phyloP scores from a whole-genome alignment of 495 filamentous ascomycete species.

The Penicillium antarcticum region DNA sequence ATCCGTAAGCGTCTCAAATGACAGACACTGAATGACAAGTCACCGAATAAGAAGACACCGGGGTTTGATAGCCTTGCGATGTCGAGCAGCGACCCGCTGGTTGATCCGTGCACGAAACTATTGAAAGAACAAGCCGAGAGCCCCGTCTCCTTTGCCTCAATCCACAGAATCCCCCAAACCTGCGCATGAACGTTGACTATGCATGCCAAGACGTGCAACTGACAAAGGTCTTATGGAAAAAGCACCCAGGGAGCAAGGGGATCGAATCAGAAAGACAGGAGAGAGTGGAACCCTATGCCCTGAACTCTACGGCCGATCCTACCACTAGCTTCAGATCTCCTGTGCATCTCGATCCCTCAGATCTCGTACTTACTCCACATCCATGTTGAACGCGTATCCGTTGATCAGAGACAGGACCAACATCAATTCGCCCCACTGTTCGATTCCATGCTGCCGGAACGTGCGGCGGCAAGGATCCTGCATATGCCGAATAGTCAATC shows the following conservation, averaged over 20 bases:
- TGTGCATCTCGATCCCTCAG: conserved; percentile 18
- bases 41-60: background rate
- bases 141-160: background rate
- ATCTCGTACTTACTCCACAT: conserved; percentile 11
- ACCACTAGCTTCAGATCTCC: conserved; percentile 22
- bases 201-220: conserved; percentile 19
- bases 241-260: conserved; percentile 1
- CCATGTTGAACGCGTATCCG: background rate
- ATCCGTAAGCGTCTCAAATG: conserved; percentile 10
- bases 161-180: background rate
- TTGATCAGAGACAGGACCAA: background rate
- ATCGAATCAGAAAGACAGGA: conserved; percentile 8
- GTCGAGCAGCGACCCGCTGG: conserved; percentile 1
- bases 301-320: conserved; percentile 14
- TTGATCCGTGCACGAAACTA: conserved; percentile 28
- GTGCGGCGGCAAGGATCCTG: conserved; percentile 27
- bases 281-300: conserved; percentile 8
- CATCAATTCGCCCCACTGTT: conserved; percentile 8
- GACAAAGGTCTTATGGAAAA: conserved; percentile 1
- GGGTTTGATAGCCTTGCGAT: background rate
- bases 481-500: conserved; percentile 9
- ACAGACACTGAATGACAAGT: background rate
- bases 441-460: conserved; percentile 14
- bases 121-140: conserved; percentile 10
- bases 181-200: conserved; percentile 20